Base-by-base conservation (phyloP, 2,329 filamentous ascomycete genomes). In the Fusarium irregulare region DNA sequence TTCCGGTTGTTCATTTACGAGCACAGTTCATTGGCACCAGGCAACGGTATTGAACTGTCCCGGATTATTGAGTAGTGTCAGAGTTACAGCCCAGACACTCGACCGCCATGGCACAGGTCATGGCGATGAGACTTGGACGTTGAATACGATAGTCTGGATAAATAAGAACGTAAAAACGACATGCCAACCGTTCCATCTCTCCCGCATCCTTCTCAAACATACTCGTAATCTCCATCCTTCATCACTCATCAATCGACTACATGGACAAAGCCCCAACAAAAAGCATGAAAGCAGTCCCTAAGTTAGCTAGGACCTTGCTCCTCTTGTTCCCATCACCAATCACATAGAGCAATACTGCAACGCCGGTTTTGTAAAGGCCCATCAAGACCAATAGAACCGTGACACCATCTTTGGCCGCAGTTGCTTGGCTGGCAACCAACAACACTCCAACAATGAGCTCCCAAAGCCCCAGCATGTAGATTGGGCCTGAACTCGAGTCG, bases 401-500 rank as follows among this genome's bases (percentile, higher is more conserved):
- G 10, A 60, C 14, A 4, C 60, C 46, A 16, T 21, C 16, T 6
- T 10, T 10, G 8, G 57, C 18, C 6, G 20, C 27, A 10, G 7
- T 30, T 2, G 21, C 11, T 16, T 53, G 45, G 3, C 28, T 12
- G 3, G 1, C 14, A 2, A 60, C 16, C 14, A 65, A 44, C 2
- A 65, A 37, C 1, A 44, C 4, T 3, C 60, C 60, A 2, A 65
- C 14, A 12, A 20, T 65, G 4, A 21, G 2, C n/a, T 65, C 53
- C 62, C 60, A 65, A 11, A 34, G 30, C 8, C 60, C 62, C 18
- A 65, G 6, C 60, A 65, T 48, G 7, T 53, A 53, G 7, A 65
- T 59, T 5, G 62, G 53, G 1, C 23, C 60, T 3, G 60, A 53
- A 12, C 34, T 60, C 13, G 20, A n/a, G 34, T 64, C 27, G 2